Base-by-base conservation (phyloP, 805 yeast genomes). In the Ogataea paraovalis region DNA sequence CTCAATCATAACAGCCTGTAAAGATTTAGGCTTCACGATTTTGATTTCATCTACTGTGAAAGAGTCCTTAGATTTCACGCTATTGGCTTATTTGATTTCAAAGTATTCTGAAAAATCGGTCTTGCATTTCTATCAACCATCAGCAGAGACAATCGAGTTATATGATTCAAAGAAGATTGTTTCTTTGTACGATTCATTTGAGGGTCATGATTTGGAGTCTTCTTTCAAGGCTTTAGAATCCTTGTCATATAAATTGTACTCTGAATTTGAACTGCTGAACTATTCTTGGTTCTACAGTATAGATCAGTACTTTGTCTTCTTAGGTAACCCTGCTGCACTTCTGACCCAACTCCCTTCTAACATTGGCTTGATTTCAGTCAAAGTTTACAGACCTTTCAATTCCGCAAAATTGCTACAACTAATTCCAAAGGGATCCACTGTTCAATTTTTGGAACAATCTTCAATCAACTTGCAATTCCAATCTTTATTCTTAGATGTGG, bases 371-470 rank as follows among this genome's bases (percentile, higher is more conserved):
- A 66, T 86, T 40, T 68, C 79, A 8, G 71, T 87, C 41, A 79
- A 84, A 37, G 78, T 79, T 28, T 85, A 85, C 70, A 79, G 88
- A 59, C 96, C 97, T 2, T 86, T 90, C 71, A 68, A 75, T 49
- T 71, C 82, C 43, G 62, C 70, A n/a, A 63, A 71, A 14, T 69
- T 88, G 25, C 68, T 79, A 43, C 54, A 68, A 1, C 58, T 69
- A 2, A 63, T 86, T 38, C 91, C 92, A 23, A 51, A 73, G 2
- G 8, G 78, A 80, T 42, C 45, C 71, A 72, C 50, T 10, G 69
- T 91, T 44, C 78, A 81, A 12, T 76, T 85, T 16, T 72, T 87
- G 21, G 86, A 87, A 60, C 96, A 90, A 68, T 72, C 85, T 38
- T 66, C 75, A 47, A 65, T 45, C 44, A 66, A 37, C 44, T 48